Evolutionary conservation across 495 filamentous ascomycete species (phyloP), one percentile per base, ranked within the genome.

Genomic region (Tuber brumale): DNA sequence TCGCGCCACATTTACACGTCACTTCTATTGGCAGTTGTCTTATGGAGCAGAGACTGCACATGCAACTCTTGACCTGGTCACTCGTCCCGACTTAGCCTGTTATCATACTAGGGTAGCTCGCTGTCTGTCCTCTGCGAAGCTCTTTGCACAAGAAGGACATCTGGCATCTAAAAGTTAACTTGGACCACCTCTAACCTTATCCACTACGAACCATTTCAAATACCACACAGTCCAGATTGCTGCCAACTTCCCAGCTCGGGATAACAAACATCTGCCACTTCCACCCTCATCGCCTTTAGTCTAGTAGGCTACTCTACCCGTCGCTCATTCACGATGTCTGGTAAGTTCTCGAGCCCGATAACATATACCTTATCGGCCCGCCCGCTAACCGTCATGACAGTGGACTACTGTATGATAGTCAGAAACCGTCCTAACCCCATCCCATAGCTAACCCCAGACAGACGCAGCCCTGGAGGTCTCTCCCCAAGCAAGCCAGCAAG

Each of bases 401-500:
- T 66, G 5, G 57, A 66, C 57, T 66, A 66, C 27, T 66, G 57
- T 66, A 66, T 66, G 57, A 35, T 7, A 10, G 27, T 27, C 27
- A 66, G 57, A 35, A 16, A 5, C 27, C 57, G 31, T 35, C 57
- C 9, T 35, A 66, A 66, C 57, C 57, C 27, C 14, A 3, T 39
- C 57, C 57, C 57, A 18, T 19, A 83, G 57, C 70, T 77, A 77
- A 76, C 77, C 61, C 41, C 43, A 69, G 71, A 84, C 79, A 92
- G 90, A 92, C 83, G 85, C 86, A 39, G 88, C 91, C 79, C 89
- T 99, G 46, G 92, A 92, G 70, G 82, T 99, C 75, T 84, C 91
- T 70, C 86, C 91, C 35, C 91, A 88, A 77, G 94, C 95, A 45
- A 91, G 89, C 10, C 89, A 90, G 75, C 89, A 92, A 82, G 92